Conservation (phyloP, 495 filamentous ascomycete genomes). For the Ascodesmis nigricans region DNA sequence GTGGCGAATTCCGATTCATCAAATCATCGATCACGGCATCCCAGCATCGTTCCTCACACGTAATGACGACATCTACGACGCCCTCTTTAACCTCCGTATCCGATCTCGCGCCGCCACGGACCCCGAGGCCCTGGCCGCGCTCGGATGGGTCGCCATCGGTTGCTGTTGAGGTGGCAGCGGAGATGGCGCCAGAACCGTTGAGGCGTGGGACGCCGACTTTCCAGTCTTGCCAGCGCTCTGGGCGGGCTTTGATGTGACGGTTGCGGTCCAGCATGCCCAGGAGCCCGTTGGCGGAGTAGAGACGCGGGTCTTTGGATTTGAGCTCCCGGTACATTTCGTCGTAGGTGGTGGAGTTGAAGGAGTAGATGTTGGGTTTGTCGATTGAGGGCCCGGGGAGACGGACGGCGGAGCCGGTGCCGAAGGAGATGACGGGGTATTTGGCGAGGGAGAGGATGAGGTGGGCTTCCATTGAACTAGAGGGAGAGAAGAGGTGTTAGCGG, state of each 20-base stretch:
- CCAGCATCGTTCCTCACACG: slow-evolving; percentile 96
- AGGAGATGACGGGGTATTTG: slow-evolving; percentile 87
- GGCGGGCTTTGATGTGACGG: slow-evolving; percentile 72
- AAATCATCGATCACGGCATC: slow-evolving; percentile 90
- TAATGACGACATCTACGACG: slow-evolving; percentile 84
- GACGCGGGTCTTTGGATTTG: slow-evolving; percentile 54
- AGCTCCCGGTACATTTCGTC: slow-evolving; percentile 78
- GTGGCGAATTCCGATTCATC: slow-evolving; percentile 51
- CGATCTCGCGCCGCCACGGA: slow-evolving; percentile 38
- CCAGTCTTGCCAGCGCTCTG: slow-evolving; percentile 98
- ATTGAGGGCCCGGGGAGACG: slow-evolving; percentile 83
- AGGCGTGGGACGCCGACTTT: slow-evolving; percentile 61
- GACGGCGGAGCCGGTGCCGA: slow-evolving; percentile 89
- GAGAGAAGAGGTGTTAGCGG: slow-evolving; percentile 7
- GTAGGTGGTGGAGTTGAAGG: slow-evolving; percentile 90
- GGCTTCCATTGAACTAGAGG: slow-evolving; percentile 73
- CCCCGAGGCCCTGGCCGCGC: slow-evolving; percentile 17
- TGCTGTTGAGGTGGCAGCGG: slow-evolving; percentile 9
- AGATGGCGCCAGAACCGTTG: slow-evolving; percentile 29
- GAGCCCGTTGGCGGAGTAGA: slow-evolving; percentile 82
- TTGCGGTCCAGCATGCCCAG: slow-evolving; percentile 93
- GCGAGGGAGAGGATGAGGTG: slow-evolving; percentile 72
- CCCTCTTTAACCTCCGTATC: slow-evolving; percentile 83
- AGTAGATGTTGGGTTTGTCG: slow-evolving; percentile 85
- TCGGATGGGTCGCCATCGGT: slow-evolving; percentile 29